Evolutionary conservation across 805 yeast genomes (phyloP).

Genomic region (Candida ulmi): DNA sequence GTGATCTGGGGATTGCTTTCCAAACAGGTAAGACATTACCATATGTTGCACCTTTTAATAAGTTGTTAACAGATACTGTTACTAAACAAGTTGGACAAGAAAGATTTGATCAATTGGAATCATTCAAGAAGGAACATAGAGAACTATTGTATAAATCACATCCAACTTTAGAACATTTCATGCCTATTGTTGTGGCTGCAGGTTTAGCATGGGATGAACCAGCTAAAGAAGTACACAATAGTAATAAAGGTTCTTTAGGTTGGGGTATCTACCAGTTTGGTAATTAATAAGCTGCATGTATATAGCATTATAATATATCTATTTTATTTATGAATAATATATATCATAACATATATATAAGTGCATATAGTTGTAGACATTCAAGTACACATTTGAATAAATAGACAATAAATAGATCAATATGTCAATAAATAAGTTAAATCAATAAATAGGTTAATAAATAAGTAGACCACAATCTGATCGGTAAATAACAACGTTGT

Average conservation of each 20-base stretch:
- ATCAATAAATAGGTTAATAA: conserved; percentile 3
- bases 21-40: conserved; percentile 28
- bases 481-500: too few species aligned
- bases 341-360: too few species aligned
- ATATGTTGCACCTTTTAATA: conserved; percentile 50
- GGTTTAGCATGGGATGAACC: conserved; percentile 38
- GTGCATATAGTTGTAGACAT: too few species aligned
- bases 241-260: conserved; percentile 44
- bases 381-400: not conserved
- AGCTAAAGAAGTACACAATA: conserved; percentile 42
- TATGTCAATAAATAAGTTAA: not conserved
- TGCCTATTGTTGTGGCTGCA: conserved; percentile 60
- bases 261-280: conserved; percentile 65
- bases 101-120: conserved; percentile 32
- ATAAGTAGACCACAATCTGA: too few species aligned
- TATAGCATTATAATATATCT: too few species aligned
- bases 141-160: conserved; percentile 49
- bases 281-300: conserved; percentile 9
- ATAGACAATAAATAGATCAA: conserved; percentile 4
- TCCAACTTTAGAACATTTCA: conserved; percentile 73
- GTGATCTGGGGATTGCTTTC: conserved; percentile 39
- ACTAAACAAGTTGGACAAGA: conserved; percentile 21
- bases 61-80: conserved; percentile 36
- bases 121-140: conserved; percentile 25
- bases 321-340: not conserved